Evolutionary conservation across 2,329 filamentous ascomycete species (phyloP), one percentile per base, ranked within the genome.

Genomic region (Fusarium veterinarium): DNA sequence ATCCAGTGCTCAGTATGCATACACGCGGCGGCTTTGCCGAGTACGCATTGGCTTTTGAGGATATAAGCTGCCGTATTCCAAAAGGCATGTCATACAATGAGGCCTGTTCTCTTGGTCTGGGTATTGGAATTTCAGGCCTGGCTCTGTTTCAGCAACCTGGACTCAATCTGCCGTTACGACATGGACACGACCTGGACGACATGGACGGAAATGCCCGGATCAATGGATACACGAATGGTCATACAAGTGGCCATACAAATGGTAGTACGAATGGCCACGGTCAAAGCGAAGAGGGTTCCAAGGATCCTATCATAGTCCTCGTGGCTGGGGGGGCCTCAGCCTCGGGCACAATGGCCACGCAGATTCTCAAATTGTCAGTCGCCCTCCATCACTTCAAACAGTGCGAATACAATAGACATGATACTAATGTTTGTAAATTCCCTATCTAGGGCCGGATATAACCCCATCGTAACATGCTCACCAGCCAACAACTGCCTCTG

Each of bases 61-160:
- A 38, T 13, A n/a, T 53, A 35, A 53, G 51, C n/a, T 53, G 51
- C 25, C 51, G 28, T 37, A 40, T 53, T 40, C 51, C 51, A 23
- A 12, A 30, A 30, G 35, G 6, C 23, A 53, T 53, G 51, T 40
- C 51, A 20, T 53, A 20, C 12, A 38, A 37, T 9, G 51, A 53
- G 19, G 51, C 51, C 3, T 53, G 25, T 28, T 53, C 51, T n/a
- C 23, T 53, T 16, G 51, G 51, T 12, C 13, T 53, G 4, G 51
- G 33, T 5, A 53, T 53, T 38, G 51, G 33, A 6, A 53, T 40
- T 25, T 35, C 51, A 3, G 51, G 51, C 19, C 10, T 53, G 6
- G 51, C 51, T 28, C 13, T 53, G 9, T 53, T 53, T 13, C 35
- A 53, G 35, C 33, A 28, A 11, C 51, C 51, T 30, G 51, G 51